A percentile compares a stretch with the other conserved stretches of the same genome.
Conservation (phyloP, 129 eudicot genomes). For the Flaveria ramosissima region DNA sequence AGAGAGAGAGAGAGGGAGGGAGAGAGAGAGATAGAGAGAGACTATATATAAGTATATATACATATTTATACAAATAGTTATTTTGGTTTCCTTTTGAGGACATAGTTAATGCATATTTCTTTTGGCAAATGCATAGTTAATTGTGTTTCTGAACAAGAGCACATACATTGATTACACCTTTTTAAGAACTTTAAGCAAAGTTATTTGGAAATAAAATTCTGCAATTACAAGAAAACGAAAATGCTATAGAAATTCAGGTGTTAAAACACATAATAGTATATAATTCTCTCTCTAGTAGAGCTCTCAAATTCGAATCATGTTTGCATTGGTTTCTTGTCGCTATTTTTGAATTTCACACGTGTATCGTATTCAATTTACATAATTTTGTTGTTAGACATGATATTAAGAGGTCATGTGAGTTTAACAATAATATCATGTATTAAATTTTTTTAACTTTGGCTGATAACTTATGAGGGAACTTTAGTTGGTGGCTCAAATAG, state of each 20-base stretch:
- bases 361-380: too few species aligned
- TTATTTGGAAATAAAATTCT: constrained; percentile 11
- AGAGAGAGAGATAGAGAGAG: neutral
- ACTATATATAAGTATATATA: neutral
- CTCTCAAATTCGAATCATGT: too few species aligned
- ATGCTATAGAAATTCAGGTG: neutral
- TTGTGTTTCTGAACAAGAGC: constrained; percentile 3
- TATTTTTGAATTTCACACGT: too few species aligned
- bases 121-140: constrained; percentile 17
- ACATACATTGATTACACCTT: constrained; percentile 22
- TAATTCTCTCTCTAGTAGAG: too few species aligned
- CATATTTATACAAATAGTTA: constrained; percentile 3
- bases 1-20: constrained; percentile 13
- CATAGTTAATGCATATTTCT: constrained; percentile 30
- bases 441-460: neutral
- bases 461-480: constrained; percentile 13
- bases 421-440: too few species aligned
- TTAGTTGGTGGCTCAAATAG: constrained; percentile 27
- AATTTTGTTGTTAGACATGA: too few species aligned
- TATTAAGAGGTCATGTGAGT: too few species aligned
- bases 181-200: constrained; percentile 30
- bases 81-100: constrained; percentile 12
- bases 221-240: constrained; percentile 18
- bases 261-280: too few species aligned
- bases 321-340: too few species aligned